Evolutionary conservation across 352 stramenopile species (phyloP), one percentile per base, ranked within the genome.

Genomic region (Pythium monospermum): DNA sequence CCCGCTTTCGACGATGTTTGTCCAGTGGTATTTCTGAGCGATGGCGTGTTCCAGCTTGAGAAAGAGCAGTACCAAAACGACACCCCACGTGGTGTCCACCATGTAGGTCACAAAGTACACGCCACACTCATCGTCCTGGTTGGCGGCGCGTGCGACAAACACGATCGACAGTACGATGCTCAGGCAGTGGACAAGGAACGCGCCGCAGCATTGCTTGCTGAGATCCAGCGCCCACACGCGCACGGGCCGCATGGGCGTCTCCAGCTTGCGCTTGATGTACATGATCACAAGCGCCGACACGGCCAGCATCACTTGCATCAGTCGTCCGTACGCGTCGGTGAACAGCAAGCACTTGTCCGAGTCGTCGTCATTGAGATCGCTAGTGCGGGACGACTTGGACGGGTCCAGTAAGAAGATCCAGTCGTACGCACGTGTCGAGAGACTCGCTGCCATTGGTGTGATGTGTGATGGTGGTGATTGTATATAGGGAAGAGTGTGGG

Each of bases 211-310:
- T 53, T 90, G 81, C 59, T 92, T 92, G 52, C 74, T 53, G 26
- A 90, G 61, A 32, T 92, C 78, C 37, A 88, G 53, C 1, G 52
- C 70, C 76, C 81, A 92, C 13, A 91, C 78, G 58, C 83, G 54
- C 11, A 91, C 53, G 13, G 73, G 73, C 0, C 76, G 73, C 49
- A 83, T 85, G 27, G 76, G 76, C 13, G 70, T 75, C 66, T 90
- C 81, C 42, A 88, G 68, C 53, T 89, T 83, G 49, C 78, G 71
- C 64, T 90, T 90, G 64, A 89, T 73, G 59, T 76, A 87, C 44
- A 90, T 65, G 35, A 90, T 64, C 58, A 83, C 64, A 4, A 90
- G 40, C 2, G 75, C 72, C 11, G 68, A 73, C 19, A 70, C 46
- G 5, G 58, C 72, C 37, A 92, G 53, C 36, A 71, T 45, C 18